These are phyloP conservation scores for Phaeophleospora eucalypticola DNA, from an alignment of 2,329 filamentous ascomycete genomes.

Conservation along the genomic window DNA sequence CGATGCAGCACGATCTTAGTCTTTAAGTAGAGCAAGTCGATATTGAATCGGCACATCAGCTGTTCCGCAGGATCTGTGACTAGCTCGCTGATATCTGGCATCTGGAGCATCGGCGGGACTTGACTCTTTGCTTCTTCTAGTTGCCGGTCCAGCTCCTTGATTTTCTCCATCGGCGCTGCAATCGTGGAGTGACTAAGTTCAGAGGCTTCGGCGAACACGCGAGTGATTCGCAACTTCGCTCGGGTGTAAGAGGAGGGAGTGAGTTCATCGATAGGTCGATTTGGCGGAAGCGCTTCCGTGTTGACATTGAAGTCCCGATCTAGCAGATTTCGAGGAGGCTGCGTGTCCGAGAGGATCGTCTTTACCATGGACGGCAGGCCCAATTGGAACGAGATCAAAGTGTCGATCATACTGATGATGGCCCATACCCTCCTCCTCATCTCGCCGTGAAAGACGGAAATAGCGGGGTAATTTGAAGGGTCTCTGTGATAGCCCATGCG, in stretches of 20 bases:
- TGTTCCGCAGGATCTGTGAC: constrained; percentile 48
- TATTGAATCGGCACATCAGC: constrained; percentile 50
- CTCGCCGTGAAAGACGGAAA: constrained; percentile 42
- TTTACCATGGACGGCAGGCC: constrained; percentile 48
- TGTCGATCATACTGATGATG: constrained; percentile 42
- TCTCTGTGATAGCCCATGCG: constrained; percentile 47
- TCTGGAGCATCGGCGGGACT: constrained; percentile 36
- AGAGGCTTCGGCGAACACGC: constrained; percentile 38
- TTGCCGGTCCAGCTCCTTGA: constrained; percentile 36
- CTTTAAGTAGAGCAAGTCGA: constrained; percentile 52
- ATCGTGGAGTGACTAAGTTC: constrained; percentile 37
- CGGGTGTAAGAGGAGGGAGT: constrained; percentile 36
- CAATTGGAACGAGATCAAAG: constrained; percentile 46
- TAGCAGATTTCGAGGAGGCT: constrained; percentile 42
- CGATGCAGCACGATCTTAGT: constrained; percentile 52
- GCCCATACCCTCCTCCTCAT: constrained; percentile 47
- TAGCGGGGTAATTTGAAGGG: constrained; percentile 38
- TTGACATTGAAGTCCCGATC: constrained; percentile 42
- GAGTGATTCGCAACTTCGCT: constrained; percentile 33
- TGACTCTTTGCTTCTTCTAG: constrained; percentile 34
- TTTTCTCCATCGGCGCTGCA: constrained; percentile 35
- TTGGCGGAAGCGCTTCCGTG: constrained; percentile 36
- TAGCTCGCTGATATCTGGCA: constrained; percentile 38
- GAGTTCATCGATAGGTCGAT: constrained; percentile 29
- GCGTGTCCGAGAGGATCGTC: constrained; percentile 40